Evolutionary conservation across 805 yeast species (phyloP).

Genomic region (Blastobotrys muscicola): DNA sequence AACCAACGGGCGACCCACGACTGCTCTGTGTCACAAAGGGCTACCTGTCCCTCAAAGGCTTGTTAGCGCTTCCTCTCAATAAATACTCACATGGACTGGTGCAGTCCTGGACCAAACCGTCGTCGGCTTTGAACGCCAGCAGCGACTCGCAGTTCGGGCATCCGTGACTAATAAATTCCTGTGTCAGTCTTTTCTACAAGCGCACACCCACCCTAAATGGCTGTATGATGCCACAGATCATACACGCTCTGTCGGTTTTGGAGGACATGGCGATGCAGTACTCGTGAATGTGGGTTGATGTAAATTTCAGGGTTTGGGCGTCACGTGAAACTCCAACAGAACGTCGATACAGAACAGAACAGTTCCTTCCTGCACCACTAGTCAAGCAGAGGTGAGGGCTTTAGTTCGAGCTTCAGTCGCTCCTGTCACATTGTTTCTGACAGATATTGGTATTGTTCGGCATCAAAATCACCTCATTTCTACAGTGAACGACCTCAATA

Average conservation of each 20-base stretch:
- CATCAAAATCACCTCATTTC: no score
- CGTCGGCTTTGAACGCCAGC: slow-evolving; percentile 69
- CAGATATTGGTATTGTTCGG: no score
- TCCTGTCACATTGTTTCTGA: no score
- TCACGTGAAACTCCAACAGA: not conserved
- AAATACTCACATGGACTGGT: slow-evolving; percentile 62
- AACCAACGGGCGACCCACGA: slow-evolving; percentile 83
- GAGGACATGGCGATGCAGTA: slow-evolving; percentile 29
- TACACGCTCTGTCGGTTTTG: slow-evolving; percentile 85
- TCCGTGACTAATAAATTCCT: slow-evolving; percentile 70
- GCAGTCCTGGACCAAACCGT: slow-evolving; percentile 76
- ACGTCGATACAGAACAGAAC: not conserved
- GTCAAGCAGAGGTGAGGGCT: no score
- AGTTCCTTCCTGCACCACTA: no score
- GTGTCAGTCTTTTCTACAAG: not conserved
- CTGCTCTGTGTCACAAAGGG: slow-evolving; percentile 70
- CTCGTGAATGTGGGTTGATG: not conserved
- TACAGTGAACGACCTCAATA: no score
- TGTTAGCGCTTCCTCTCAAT: not conserved
- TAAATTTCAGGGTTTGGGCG: not conserved
- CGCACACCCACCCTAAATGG: slow-evolving; percentile 46
- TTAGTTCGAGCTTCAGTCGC: no score
- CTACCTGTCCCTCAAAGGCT: slow-evolving; percentile 88
- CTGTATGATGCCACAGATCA: slow-evolving; percentile 92
- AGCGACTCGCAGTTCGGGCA: slow-evolving; percentile 96